phyloP scores from a whole-genome alignment of 2,329 filamentous ascomycete species.

The Stemphylium lycopersici region DNA sequence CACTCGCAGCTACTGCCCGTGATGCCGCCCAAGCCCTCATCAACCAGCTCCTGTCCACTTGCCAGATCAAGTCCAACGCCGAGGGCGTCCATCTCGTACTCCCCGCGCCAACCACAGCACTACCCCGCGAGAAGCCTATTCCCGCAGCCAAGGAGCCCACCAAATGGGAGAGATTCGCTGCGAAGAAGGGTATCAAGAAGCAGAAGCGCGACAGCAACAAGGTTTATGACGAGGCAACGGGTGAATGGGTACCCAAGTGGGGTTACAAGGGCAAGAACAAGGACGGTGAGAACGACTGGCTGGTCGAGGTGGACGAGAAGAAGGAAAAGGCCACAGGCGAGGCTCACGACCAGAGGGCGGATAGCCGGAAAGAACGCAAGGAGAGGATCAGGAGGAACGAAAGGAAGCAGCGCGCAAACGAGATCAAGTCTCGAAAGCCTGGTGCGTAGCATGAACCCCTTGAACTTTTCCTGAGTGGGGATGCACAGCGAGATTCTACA shows the following conservation, averaged over 20 bases:
- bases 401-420: constrained; percentile 57
- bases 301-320: constrained; percentile 86
- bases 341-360: constrained; percentile 63
- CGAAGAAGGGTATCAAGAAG: constrained; percentile 94
- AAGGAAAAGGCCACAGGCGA: constrained; percentile 69
- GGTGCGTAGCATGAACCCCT: constrained; percentile 24
- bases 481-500: constrained; percentile 12
- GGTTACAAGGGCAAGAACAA: constrained; percentile 92
- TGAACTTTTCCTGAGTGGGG: constrained; percentile 8
- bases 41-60: constrained; percentile 91
- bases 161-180: constrained; percentile 95
- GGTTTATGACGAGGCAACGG: constrained; percentile 80
- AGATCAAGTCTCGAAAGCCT: constrained; percentile 69
- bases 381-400: constrained; percentile 52
- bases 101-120: constrained; percentile 69
- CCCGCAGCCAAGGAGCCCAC: constrained; percentile 82
- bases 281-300: constrained; percentile 80
- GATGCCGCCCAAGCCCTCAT: constrained; percentile 91
- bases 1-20: constrained; percentile 75
- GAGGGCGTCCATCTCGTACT: constrained; percentile 79
- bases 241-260: constrained; percentile 94
- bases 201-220: constrained; percentile 83
- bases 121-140: constrained; percentile 92
- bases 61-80: constrained; percentile 72
- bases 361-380: constrained; percentile 66